A percentile compares a stretch with the other conserved stretches of the same genome.
These are phyloP conservation scores for Groenewaldozyma sp. DNA, from an alignment of 1,139 yeast genomes.

Conservation along the genomic window DNA sequence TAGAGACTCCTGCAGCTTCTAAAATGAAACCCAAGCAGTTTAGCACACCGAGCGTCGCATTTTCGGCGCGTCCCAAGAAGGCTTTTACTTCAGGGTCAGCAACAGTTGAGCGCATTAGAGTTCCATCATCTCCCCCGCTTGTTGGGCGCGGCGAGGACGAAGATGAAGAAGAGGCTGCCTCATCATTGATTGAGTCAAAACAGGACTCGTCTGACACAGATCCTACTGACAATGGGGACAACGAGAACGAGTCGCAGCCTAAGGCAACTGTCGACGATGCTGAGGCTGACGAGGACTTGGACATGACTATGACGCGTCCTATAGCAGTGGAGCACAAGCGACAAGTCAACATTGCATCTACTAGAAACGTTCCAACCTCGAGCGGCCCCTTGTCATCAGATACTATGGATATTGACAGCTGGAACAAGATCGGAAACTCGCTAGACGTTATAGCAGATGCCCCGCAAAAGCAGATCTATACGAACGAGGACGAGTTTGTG, in stretches of 20 bases:
- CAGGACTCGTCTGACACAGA: background rate
- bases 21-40: no score
- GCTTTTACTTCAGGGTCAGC: background rate
- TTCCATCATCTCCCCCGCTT: slow-evolving; percentile 10
- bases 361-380: slow-evolving; percentile 4
- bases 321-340: background rate
- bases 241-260: background rate
- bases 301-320: slow-evolving; percentile 2
- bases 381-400: slow-evolving; percentile 2
- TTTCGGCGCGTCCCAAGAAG: no score
- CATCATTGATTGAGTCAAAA: slow-evolving; percentile 1
- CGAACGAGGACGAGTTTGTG: slow-evolving; percentile 10
- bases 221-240: background rate
- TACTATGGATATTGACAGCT: slow-evolving; percentile 2
- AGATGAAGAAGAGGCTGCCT: background rate
- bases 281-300: slow-evolving; percentile 4
- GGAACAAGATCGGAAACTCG: slow-evolving; percentile 6
- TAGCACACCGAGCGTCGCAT: no score
- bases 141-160: slow-evolving; percentile 4
- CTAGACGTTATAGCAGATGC: slow-evolving; percentile 5
- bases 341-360: slow-evolving; percentile 9
- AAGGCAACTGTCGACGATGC: slow-evolving; percentile 7
- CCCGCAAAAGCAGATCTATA: background rate
- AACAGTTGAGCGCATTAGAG: background rate
- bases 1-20: no score